Evolutionary conservation across 768 basidiomycete genomes (phyloP), one percentile per base, ranked within the genome.

Genomic region (Crepidotus variabilis): DNA sequence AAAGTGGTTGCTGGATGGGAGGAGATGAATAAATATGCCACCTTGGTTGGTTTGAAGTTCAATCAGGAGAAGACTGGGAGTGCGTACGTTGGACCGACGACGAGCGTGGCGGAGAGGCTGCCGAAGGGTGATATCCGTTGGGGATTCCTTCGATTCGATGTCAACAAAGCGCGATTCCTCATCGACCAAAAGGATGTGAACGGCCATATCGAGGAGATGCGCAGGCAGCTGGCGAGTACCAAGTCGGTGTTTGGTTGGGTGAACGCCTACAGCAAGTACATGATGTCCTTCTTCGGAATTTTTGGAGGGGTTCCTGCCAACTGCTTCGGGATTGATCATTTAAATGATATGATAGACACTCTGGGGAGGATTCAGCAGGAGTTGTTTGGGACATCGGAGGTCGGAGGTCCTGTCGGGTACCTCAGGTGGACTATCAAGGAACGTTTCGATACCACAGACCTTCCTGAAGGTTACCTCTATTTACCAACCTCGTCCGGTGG

Each of bases 61-160:
- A 77, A 79, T 55, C 56, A 64, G 47, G 61, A 66, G 24, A 79
- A 79, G 60, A 78, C 76, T 1, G n/a, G n/a, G n/a, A n/a, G n/a
- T n/a, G n/a, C n/a, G n/a, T n/a, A n/a, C n/a, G n/a, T n/a, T n/a
- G n/a, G 74, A 1, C 34, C 51, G 18, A 14, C 43, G 2, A 39
- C 48, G 1, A 52, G 18, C 5, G 53, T 58, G 0, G 51, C 56
- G 2, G 22, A 43, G 24, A 58, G 55, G 9, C 63, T 75, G 3
- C 76, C 76, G 0, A n/a, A n/a, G n/a, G n/a, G n/a, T n/a, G n/a
- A n/a, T n/a, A n/a, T n/a, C n/a, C n/a, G n/a, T n/a, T n/a, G 75
- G 76, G 74, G 75, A 2, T 74, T 76, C 63, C 64, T 77, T 46
- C 67, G 67, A 46, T 73, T 78, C 59, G 71, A 74, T 48, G 16